Evolutionary conservation across 208 protist species (phyloP), one percentile per base, ranked within the genome.

Genomic region (Acanthamoeba rhysodes): DNA sequence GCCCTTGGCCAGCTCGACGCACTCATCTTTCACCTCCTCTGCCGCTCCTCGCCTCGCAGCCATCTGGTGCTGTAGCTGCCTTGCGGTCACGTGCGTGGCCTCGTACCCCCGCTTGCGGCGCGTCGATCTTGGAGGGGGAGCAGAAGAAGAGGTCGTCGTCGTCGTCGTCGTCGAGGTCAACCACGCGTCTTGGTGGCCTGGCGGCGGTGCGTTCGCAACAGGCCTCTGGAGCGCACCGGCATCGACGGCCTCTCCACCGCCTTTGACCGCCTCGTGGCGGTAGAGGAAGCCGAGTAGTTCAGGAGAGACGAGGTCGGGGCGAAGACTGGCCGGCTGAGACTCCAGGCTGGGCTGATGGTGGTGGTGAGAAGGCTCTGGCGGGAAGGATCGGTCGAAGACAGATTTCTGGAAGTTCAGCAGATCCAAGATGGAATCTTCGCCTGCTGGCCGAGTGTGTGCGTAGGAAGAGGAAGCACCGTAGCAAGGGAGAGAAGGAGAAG

Each of bases 321-420:
- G 41, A 45, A 45, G 41, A 45, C 5, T 5, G 41, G 24, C 24
- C n/a, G 24, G n/a, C 66, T n/a, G n/a, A 16, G 66, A 7, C 64
- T 9, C 16, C 20, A 16, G 5, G 27, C 64, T 16, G 9, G 64
- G 9, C 4, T 27, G 64, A 9, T 24, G 64, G 9, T 24, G 64
- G 16, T 5, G 20, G 29, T 7, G 7, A n/a, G 10, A 18, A 4
- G 2, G 37, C 70, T 82, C 4, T 9, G 34, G 37, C 6, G 22
- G 22, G 41, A 82, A 82, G 14, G 74, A 82, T 2, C 37, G 74
- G 22, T 45, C 29, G 45, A 82, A 82, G 74, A 82, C 12, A 1
- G 74, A 82, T 37, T 82, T 82, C 18, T 82, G 74, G 41, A 82
- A 82, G 74, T 12, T 53, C 6, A 82, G 45, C 37, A 41, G 74